phyloP scores from a whole-genome alignment of 345 rosid genomes.

The Salix koriyanagi region DNA sequence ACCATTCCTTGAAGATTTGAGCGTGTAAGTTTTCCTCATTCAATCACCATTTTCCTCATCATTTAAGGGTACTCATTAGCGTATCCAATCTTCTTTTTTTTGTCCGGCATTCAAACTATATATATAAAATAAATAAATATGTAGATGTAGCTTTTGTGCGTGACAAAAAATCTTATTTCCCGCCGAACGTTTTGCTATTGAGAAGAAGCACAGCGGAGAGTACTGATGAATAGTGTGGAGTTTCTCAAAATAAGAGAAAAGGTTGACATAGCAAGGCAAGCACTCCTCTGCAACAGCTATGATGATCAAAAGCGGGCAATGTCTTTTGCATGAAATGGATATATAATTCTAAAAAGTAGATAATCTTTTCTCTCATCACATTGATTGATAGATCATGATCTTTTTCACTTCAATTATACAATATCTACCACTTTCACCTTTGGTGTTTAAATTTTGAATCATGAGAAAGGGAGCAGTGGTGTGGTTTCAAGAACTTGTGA shows the following conservation, averaged over 20 bases:
- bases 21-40: background rate
- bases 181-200: conserved; percentile 15
- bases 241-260: conserved; percentile 15
- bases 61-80: background rate
- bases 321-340: conserved; percentile 15
- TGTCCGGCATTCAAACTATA: background rate
- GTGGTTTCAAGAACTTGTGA: conserved; percentile 13
- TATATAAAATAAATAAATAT: background rate
- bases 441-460: conserved; percentile 29
- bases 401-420: conserved; percentile 36
- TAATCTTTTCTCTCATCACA: conserved; percentile 30
- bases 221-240: background rate
- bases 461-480: background rate
- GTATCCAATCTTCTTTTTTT: background rate
- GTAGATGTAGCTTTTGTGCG: background rate
- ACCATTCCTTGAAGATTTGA: background rate
- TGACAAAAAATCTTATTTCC: conserved; percentile 13
- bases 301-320: conserved; percentile 3
- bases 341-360: conserved; percentile 30
- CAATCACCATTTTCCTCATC: background rate
- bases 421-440: conserved; percentile 12
- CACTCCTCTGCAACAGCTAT: conserved; percentile 20
- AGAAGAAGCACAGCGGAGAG: background rate
- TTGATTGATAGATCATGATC: conserved; percentile 49
- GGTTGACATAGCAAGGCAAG: background rate